A percentile compares a stretch with the other conserved stretches of the same genome.
phyloP scores from a whole-genome alignment of 345 rosid species.

The Brassica rapa region DNA sequence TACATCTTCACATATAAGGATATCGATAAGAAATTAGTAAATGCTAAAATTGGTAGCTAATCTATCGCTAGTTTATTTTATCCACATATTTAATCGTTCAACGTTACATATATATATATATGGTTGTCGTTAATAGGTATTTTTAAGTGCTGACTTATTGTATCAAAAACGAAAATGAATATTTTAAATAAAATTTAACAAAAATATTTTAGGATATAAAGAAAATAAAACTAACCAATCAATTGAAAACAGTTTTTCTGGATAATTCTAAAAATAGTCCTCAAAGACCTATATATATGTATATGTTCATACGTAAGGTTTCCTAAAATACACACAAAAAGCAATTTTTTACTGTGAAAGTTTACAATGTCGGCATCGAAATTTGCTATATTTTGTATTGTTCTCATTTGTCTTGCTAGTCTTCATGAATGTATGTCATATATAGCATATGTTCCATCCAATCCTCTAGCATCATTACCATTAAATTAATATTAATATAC shows the following conservation, averaged over 20 bases:
- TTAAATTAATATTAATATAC: background rate
- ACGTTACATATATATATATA: background rate
- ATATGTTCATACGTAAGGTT: background rate
- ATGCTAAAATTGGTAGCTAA: background rate
- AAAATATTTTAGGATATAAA: background rate
- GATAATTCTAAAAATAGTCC: background rate
- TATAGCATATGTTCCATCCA: background rate
- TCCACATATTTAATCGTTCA: background rate
- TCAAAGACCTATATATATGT: background rate
- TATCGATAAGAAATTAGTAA: background rate
- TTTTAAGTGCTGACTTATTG: background rate
- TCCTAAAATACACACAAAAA: background rate
- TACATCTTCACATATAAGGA: background rate
- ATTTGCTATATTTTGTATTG: background rate
- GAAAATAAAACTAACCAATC: background rate
- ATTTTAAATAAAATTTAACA: background rate
- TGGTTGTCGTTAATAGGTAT: background rate
- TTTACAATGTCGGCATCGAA: background rate
- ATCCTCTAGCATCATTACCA: background rate
- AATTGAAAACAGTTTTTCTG: background rate
- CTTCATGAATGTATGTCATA: conserved; percentile 5
- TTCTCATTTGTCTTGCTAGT: background rate
- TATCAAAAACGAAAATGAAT: background rate
- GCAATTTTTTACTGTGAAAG: background rate
- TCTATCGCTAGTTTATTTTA: background rate